These are phyloP conservation scores for Candida namnaoensis DNA, from an alignment of 805 yeast genomes.

Conservation along the genomic window DNA sequence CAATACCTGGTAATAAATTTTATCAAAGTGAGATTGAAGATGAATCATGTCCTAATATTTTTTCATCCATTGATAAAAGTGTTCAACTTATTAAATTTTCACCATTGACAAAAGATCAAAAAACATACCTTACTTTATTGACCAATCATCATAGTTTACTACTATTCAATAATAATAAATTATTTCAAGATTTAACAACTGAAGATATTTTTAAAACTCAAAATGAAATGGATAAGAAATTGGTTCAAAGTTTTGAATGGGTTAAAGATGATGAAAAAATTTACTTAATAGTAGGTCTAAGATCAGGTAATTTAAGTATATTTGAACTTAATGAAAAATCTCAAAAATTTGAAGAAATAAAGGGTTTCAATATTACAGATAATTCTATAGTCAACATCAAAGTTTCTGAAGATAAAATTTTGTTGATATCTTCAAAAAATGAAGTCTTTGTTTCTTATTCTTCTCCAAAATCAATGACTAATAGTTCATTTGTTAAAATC, in stretches of 20 bases:
- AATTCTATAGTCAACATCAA: constrained; percentile 7
- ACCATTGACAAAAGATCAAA: constrained; percentile 8
- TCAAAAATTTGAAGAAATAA: background rate
- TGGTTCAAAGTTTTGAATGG: constrained; percentile 14
- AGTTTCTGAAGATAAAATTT: background rate
- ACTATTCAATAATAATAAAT: constrained; percentile 7
- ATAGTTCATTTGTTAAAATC: constrained; percentile 1
- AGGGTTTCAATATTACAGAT: background rate
- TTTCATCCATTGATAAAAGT: constrained; percentile 6
- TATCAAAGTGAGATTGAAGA: constrained; percentile 7
- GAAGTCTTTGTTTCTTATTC: constrained; percentile 6
- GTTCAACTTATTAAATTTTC: constrained; percentile 12
- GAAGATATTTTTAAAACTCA: constrained; percentile 3
- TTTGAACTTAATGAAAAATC: background rate
- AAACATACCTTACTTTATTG: constrained; percentile 10
- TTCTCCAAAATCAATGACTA: background rate
- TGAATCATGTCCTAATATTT: constrained; percentile 10
- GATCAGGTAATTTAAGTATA: constrained; percentile 9
- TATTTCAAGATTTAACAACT: constrained; percentile 8
- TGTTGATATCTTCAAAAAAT: constrained; percentile 4
- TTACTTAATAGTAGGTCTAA: constrained; percentile 8
- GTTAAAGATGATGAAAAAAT: constrained; percentile 1
- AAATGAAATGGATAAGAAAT: constrained; percentile 6
- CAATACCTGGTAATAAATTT: constrained; percentile 6
- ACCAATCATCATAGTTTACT: constrained; percentile 11